These are phyloP conservation scores for Populus nigra DNA, from an alignment of 345 rosid genomes.

Conservation along the genomic window DNA sequence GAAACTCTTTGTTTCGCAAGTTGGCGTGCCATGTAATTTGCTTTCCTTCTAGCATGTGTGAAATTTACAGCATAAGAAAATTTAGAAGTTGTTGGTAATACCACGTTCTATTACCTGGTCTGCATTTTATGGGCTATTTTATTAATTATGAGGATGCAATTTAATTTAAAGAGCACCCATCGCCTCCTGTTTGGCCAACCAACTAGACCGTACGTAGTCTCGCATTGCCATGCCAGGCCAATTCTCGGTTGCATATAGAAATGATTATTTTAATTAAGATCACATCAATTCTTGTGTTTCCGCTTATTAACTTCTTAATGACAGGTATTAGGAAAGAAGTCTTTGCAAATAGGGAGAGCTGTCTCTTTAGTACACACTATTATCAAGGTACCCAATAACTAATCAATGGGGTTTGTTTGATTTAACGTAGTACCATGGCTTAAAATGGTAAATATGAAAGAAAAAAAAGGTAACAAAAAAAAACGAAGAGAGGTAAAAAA, in stretches of 20 bases:
- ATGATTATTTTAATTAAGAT: background rate
- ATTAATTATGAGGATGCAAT: background rate
- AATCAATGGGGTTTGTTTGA: conserved; percentile 25
- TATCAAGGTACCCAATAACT: conserved; percentile 17
- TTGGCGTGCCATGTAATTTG: too few relatives aligned
- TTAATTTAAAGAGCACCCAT: background rate
- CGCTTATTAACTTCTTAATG: conserved; percentile 16
- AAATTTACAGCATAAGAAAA: too few relatives aligned
- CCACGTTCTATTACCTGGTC: too few relatives aligned
- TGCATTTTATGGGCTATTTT: background rate
- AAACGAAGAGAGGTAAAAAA: background rate
- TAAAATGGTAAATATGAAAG: conserved; percentile 11
- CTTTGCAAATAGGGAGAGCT: conserved; percentile 41
- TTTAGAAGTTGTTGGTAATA: too few relatives aligned
- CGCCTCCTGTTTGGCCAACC: conserved; percentile 5
- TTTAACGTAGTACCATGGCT: conserved; percentile 49
- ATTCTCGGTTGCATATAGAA: too few relatives aligned
- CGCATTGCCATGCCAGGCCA: background rate
- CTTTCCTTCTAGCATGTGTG: too few relatives aligned
- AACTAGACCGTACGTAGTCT: background rate
- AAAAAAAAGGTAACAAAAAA: background rate
- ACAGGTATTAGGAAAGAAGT: conserved; percentile 38
- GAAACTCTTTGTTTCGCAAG: too few relatives aligned
- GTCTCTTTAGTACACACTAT: conserved; percentile 37
- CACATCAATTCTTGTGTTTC: background rate